phyloP scores from a whole-genome alignment of 1,284 basidiomycete genomes.

The Wolfiporia cocos region DNA sequence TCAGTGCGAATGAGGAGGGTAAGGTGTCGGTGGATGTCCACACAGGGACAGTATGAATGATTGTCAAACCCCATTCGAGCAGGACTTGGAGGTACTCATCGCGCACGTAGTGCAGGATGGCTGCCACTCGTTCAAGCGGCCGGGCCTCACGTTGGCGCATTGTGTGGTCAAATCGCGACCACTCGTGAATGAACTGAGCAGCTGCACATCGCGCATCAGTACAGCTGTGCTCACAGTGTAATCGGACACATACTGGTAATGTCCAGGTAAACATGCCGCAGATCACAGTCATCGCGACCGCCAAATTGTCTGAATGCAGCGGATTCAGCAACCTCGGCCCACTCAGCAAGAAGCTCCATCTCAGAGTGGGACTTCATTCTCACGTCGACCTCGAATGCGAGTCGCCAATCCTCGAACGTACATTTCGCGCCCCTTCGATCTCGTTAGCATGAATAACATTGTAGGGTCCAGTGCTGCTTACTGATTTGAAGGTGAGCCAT shows the following conservation, averaged over 20 bases:
- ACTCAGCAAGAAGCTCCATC: background rate
- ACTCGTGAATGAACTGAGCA: constrained; percentile 14
- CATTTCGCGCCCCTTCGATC: constrained; percentile 10
- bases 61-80: constrained; percentile 12
- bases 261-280: constrained; percentile 20
- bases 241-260: constrained; percentile 20
- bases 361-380: constrained; percentile 15
- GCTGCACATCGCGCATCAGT: too few relatives aligned
- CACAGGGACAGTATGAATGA: constrained; percentile 21
- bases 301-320: constrained; percentile 7
- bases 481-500: constrained; percentile 13
- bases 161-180: constrained; percentile 15
- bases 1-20: constrained; percentile 14
- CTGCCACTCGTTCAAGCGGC: constrained; percentile 11
- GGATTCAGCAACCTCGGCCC: background rate
- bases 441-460: too few relatives aligned
- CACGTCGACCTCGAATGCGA: constrained; percentile 27
- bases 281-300: constrained; percentile 4
- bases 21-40: constrained; percentile 5
- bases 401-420: constrained; percentile 21
- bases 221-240: too few relatives aligned
- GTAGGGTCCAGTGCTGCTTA: too few relatives aligned
- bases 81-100: constrained; percentile 18
- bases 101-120: constrained; percentile 16
- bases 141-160: constrained; percentile 7